A percentile compares a stretch with the other conserved stretches of the same genome.
Evolutionary conservation across 176 grass and related monocot species (phyloP).

Genomic region (Triticum timopheevii): DNA sequence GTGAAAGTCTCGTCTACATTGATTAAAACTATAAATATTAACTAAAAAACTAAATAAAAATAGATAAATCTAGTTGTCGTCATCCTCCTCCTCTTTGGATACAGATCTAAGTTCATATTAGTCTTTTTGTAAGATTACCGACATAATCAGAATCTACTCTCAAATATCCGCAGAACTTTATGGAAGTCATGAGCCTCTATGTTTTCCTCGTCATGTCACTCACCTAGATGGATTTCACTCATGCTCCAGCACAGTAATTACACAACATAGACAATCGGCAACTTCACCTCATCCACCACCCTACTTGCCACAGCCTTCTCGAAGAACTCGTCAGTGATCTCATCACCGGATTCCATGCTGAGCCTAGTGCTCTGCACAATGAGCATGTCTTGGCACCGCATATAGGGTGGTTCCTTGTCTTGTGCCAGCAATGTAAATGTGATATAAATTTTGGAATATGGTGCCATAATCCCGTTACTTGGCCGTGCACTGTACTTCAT

Average conservation of each 20-base stretch:
- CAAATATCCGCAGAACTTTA: too few species aligned
- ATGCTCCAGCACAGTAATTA: not conserved
- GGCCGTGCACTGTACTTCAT: not conserved
- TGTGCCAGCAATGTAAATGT: not conserved
- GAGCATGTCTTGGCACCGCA: not conserved
- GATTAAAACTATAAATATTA: too few species aligned
- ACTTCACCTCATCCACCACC: not conserved
- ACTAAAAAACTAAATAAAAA: too few species aligned
- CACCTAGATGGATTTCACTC: not conserved
- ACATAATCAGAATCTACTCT: too few species aligned
- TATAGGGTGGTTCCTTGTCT: not conserved
- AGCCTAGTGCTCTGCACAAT: not conserved
- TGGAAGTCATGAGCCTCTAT: too few species aligned
- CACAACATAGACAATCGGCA: not conserved
- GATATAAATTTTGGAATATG: not conserved
- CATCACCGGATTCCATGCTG: not conserved
- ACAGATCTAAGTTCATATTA: too few species aligned
- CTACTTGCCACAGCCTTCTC: not conserved
- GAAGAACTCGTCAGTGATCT: not conserved
- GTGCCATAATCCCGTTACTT: not conserved
- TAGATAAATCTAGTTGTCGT: too few species aligned
- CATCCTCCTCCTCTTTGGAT: too few species aligned
- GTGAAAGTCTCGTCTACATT: too few species aligned
- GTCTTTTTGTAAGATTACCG: too few species aligned
- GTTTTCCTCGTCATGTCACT: too few species aligned